phyloP scores from a whole-genome alignment of 2,329 filamentous ascomycete species.

The Talaromyces rugulosus region DNA sequence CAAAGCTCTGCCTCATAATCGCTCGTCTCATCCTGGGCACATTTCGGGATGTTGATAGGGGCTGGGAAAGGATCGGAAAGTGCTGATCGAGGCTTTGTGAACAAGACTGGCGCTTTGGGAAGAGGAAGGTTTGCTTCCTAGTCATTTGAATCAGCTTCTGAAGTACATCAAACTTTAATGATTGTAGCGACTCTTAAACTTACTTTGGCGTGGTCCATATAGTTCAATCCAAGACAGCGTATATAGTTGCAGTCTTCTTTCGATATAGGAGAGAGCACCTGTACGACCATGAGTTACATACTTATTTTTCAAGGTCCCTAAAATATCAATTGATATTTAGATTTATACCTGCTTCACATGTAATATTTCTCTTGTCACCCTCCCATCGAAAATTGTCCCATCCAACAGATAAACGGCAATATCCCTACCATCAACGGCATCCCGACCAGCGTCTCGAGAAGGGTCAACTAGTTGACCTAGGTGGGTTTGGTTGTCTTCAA shows the following conservation, averaged over 20 bases:
- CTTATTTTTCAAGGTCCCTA: too few species aligned
- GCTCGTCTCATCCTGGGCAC: slow-evolving; percentile 26
- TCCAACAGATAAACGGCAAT: slow-evolving; percentile 23
- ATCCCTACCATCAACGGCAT: slow-evolving; percentile 16
- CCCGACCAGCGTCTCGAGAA: slow-evolving; percentile 22
- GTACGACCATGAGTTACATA: slow-evolving; percentile 7
- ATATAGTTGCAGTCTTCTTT: slow-evolving; percentile 25
- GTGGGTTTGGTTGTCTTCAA: slow-evolving; percentile 25
- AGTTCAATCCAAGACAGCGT: slow-evolving; percentile 29
- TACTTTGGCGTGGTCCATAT: slow-evolving; percentile 26
- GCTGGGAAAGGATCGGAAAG: slow-evolving; percentile 24
- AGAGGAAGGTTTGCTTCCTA: slow-evolving; percentile 23
- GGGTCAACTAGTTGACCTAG: slow-evolving; percentile 27
- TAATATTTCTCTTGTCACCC: slow-evolving; percentile 21
- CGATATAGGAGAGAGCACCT: slow-evolving; percentile 26
- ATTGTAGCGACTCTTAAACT: neutral
- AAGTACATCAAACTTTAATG: neutral
- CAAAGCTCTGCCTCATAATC: slow-evolving; percentile 46
- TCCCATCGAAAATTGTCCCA: slow-evolving; percentile 25
- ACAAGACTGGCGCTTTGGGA: slow-evolving; percentile 26
- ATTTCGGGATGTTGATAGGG: slow-evolving; percentile 25
- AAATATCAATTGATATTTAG: too few species aligned
- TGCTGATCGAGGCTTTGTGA: slow-evolving; percentile 27
- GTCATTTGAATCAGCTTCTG: neutral
- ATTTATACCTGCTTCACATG: slow-evolving; percentile 15